phyloP scores from a whole-genome alignment of 257 asterid genomes.

The Cordia subcordata region DNA sequence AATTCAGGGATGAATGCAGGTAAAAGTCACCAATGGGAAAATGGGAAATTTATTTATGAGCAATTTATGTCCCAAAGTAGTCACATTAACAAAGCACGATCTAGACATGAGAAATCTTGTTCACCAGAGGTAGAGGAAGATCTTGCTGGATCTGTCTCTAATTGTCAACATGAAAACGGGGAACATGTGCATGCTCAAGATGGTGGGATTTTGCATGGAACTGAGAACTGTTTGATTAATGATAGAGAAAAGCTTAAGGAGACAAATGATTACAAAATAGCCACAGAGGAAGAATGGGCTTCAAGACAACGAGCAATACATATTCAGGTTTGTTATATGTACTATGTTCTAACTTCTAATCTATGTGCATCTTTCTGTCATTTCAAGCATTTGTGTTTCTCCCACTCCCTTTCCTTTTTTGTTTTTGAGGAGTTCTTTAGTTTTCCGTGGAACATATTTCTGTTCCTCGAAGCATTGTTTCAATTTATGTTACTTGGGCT shows the following conservation, averaged over 20 bases:
- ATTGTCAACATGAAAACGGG: too few species aligned
- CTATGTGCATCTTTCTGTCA: conserved; percentile 1
- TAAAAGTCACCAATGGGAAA: conserved; percentile 8
- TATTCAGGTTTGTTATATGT: conserved; percentile 55
- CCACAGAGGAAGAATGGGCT: conserved; percentile 77
- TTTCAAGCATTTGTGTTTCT: neutral
- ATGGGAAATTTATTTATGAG: conserved; percentile 11
- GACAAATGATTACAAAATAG: conserved; percentile 75
- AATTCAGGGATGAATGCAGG: conserved; percentile 10
- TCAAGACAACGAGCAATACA: conserved; percentile 55
- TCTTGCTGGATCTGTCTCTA: too few species aligned
- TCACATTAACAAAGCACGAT: too few species aligned
- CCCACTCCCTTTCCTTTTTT: neutral
- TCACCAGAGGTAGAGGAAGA: conserved; percentile 11
- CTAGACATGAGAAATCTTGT: too few species aligned
- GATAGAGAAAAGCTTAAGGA: conserved; percentile 80
- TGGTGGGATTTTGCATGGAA: conserved; percentile 11
- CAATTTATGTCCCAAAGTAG: conserved; percentile 1
- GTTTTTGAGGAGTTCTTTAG: neutral
- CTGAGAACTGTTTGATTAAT: conserved; percentile 26
- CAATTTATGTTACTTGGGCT: too few species aligned
- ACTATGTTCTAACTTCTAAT: neutral
- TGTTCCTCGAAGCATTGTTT: too few species aligned
- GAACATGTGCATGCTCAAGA: conserved; percentile 12
- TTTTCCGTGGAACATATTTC: too few species aligned